These are phyloP conservation scores for Aspergillus leporis DNA, from an alignment of 495 filamentous ascomycete species.

Conservation along the genomic window DNA sequence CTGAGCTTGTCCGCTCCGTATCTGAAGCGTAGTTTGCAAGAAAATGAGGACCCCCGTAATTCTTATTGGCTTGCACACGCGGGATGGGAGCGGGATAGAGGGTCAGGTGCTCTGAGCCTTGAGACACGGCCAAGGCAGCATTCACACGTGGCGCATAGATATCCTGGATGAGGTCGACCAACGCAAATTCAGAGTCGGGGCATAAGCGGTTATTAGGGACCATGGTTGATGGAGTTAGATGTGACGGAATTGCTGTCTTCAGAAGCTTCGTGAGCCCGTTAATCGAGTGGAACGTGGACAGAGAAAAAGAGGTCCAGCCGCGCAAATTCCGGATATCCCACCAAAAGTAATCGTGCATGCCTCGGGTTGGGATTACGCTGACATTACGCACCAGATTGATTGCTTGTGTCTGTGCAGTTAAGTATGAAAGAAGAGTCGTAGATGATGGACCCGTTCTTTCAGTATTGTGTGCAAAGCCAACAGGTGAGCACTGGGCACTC, in stretches of 20 bases:
- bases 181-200: conserved; percentile 71
- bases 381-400: conserved; percentile 80
- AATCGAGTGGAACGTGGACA: conserved; percentile 70
- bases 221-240: conserved; percentile 61
- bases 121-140: conserved; percentile 68
- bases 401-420: conserved; percentile 76
- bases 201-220: conserved; percentile 53
- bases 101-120: conserved; percentile 59
- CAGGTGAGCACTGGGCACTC: conserved; percentile 51
- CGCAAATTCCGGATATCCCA: conserved; percentile 90
- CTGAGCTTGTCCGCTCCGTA: conserved; percentile 67
- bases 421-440: conserved; percentile 73
- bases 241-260: conserved; percentile 62
- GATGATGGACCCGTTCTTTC: conserved; percentile 44
- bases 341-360: conserved; percentile 82
- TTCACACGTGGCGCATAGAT: conserved; percentile 80
- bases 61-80: conserved; percentile 51
- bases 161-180: conserved; percentile 67
- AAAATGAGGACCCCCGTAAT: conserved; percentile 59
- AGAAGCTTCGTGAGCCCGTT: conserved; percentile 73
- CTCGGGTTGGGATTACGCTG: conserved; percentile 66
- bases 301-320: conserved; percentile 75
- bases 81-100: conserved; percentile 57
- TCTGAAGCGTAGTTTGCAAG: conserved; percentile 71
- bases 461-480: conserved; percentile 39